These are phyloP conservation scores for Euphorbia celastroides DNA, from an alignment of 441 rosid species.

Conservation along the genomic window DNA sequence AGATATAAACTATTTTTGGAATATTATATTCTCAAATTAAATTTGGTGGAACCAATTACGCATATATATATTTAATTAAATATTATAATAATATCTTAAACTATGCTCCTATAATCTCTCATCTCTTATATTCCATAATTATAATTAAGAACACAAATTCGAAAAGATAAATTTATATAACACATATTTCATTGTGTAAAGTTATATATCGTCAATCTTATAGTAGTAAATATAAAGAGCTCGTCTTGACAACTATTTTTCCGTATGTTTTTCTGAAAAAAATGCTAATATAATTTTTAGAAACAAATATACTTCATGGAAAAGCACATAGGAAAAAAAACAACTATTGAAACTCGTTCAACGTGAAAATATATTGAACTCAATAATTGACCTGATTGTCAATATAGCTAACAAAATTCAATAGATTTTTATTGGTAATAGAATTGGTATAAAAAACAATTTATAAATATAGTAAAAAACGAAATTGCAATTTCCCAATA, in stretches of 20 bases:
- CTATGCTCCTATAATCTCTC: slow-evolving; percentile 31
- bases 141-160: neutral
- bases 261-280: too few relatives aligned
- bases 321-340: too few relatives aligned
- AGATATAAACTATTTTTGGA: slow-evolving; percentile 11
- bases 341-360: too few relatives aligned
- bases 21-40: slow-evolving; percentile 19
- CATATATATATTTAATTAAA: slow-evolving; percentile 23
- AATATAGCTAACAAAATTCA: too few relatives aligned
- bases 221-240: too few relatives aligned
- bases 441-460: neutral
- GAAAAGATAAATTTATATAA: neutral
- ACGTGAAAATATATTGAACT: too few relatives aligned
- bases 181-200: neutral
- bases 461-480: neutral
- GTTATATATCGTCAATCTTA: too few relatives aligned
- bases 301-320: too few relatives aligned
- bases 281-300: too few relatives aligned
- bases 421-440: too few relatives aligned
- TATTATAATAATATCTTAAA: neutral
- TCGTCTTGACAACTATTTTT: too few relatives aligned
- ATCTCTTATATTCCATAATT: neutral
- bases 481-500: slow-evolving; percentile 11
- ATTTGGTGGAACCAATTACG: slow-evolving; percentile 68
- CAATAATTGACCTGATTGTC: too few relatives aligned